Base-by-base conservation (phyloP, 1,284 basidiomycete species). In the Naganishia albida region DNA sequence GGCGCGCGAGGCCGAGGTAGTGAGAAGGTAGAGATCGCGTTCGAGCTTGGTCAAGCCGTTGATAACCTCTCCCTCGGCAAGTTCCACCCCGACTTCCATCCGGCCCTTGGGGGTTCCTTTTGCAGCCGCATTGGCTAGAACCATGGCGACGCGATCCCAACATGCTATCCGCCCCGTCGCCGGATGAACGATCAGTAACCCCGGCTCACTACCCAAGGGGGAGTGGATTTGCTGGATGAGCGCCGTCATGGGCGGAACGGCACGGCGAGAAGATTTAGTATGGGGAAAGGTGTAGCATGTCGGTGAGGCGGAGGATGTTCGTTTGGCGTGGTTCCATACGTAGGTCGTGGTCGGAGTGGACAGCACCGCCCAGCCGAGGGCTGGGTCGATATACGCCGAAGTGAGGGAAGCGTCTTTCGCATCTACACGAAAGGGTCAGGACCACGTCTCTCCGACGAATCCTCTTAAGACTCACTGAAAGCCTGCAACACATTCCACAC, bases 271-370 rank as follows among this genome's bases (percentile, higher is more conserved):
- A 26, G 40, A 15, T 30, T 65, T 43, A 30, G 7, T 15, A 34
- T 66, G 44, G 6, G 64, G 51, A 52, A 66, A 66, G 39, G 52
- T 62, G 34, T 66, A 66, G 38, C 64, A 66, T 42, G 64, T 66
- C 15, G 64, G 64, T 25, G 64, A 51, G 15, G 64, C 52, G 2
- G 50, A 44, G 15, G 64, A 26, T 2, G 49, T 59, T 18, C 56
- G 48, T 38, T 65, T 65, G 49, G 50, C 49, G 50, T 65, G 43
- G 23, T 65, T 65, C 64, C 64, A 65, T 25, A 65, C 64, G 44
- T 65, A 65, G 48, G 48, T 52, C 1, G 46, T 43, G 15, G 39
- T 52, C 12, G 50, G 30, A 20, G 64, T 65, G 15, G 54, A 46
- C 2, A 65, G 56, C 12, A 51, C 56, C 8, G 64, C 55, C 50